Base-by-base conservation (phyloP, 73 alveolate species). In the Blepharisma japonicum region DNA sequence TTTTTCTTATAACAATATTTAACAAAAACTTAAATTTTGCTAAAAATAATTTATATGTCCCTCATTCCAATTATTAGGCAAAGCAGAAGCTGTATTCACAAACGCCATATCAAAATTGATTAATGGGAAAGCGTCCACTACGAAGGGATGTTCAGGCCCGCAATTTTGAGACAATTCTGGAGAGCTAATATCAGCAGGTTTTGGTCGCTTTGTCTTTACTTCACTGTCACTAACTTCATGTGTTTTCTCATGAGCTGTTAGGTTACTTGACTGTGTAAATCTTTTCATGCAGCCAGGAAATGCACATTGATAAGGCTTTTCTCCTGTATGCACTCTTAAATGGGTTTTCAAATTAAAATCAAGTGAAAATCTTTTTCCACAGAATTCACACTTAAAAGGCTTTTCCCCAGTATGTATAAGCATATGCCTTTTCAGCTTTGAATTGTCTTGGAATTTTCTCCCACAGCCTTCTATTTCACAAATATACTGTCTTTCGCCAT, bases 341-440 rank as follows among this genome's bases (percentile, higher is more conserved):
- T 93, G 98, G 14, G 97, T 91, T 61, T 91, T 84, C 72, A 93
- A 82, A 81, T 93, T 90, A 74, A 90, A 91, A 71, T 93, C 97
- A 47, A 93, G 80, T 50, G 97, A 91, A 79, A 94, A 94, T 49
- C 82, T 79, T 85, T 94, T 94, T 0, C 87, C 84, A 68, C 98
- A 94, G 9, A 94, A 32, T n/a, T 87, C 95, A 71, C 98, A 94
- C n/a, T 81, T 81, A 72, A 81, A 94, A 49, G 98, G 98, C 55
- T 94, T 94, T 80, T 91, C 97, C n/a, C 97, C 98, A 2, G 97
- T 86, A 83, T 94, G 98, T 49, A 88, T 97, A 61, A 91, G 92
- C 83, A 84, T 77, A 77, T 94, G 98, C 9, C 98, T 53, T 82
- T 92, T 80, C 54, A 94, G 91, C 77, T 91, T 91, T 0, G 97